Percentiles rank a stretch among this genome's conserved stretches.
These are phyloP conservation scores for Lyophyllum atratum DNA, from an alignment of 768 basidiomycete genomes.

Conservation along the genomic window DNA sequence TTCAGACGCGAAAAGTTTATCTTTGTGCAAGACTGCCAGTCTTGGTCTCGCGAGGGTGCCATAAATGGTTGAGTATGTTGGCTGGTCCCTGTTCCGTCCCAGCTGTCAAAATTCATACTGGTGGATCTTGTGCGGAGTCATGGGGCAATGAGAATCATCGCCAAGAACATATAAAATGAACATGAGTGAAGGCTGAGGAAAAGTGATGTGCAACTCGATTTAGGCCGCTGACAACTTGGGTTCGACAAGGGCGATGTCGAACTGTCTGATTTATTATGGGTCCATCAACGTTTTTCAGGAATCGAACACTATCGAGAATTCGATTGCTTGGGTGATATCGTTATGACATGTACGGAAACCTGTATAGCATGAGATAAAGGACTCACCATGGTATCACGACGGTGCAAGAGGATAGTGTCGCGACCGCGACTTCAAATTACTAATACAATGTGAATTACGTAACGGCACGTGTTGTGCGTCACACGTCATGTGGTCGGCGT, in stretches of 20 bases:
- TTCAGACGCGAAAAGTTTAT: background rate
- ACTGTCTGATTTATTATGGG: too few relatives aligned
- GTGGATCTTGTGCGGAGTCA: background rate
- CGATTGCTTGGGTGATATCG: too few relatives aligned
- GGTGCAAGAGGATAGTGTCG: too few relatives aligned
- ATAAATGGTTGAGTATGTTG: background rate
- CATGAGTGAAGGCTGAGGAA: background rate
- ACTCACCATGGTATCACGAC: too few relatives aligned
- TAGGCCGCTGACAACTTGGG: too few relatives aligned
- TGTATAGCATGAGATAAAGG: too few relatives aligned
- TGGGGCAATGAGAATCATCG: background rate
- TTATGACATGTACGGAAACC: too few relatives aligned
- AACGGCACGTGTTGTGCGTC: constrained; percentile 4
- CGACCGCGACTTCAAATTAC: too few relatives aligned
- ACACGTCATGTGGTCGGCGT: background rate
- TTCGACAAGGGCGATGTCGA: too few relatives aligned
- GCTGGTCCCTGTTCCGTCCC: background rate
- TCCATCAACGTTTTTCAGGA: too few relatives aligned
- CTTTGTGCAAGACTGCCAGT: too few relatives aligned
- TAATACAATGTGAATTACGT: background rate
- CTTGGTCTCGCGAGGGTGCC: background rate
- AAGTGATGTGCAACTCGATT: background rate
- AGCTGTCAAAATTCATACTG: background rate
- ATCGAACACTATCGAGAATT: too few relatives aligned
- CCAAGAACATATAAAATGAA: background rate